Evolutionary conservation across 306 rosid species (phyloP).

Genomic region (Vicia sativa): DNA sequence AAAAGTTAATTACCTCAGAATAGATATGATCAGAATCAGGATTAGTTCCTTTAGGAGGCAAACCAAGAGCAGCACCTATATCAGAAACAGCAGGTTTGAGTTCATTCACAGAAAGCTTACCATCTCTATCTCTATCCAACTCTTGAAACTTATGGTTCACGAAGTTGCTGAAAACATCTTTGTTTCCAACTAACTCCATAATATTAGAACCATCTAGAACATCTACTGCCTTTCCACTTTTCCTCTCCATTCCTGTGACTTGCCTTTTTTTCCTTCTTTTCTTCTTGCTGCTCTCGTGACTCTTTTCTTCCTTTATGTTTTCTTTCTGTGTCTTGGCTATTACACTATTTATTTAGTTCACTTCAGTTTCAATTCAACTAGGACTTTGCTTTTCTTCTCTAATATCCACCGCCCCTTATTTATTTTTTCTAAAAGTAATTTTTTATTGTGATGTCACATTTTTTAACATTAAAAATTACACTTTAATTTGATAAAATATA

Average conservation of each 20-base stretch:
- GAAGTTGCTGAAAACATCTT: conserved; percentile 62
- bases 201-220: conserved; percentile 95
- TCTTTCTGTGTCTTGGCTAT: neutral
- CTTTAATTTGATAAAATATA: too few relatives aligned
- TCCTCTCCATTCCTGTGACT: conserved; percentile 43
- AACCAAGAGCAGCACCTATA: conserved; percentile 92
- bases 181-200: conserved; percentile 89
- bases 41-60: conserved; percentile 76
- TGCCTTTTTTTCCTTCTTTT: too few relatives aligned
- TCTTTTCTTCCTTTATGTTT: neutral
- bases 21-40: conserved; percentile 83
- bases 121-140: conserved; percentile 81
- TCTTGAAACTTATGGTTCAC: conserved; percentile 89
- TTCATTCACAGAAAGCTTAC: conserved; percentile 81
- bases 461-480: too few relatives aligned
- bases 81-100: conserved; percentile 96
- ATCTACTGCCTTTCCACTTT: conserved; percentile 38
- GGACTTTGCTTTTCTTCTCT: too few relatives aligned
- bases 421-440: too few relatives aligned
- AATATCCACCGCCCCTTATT: too few relatives aligned
- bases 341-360: too few relatives aligned
- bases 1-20: conserved; percentile 51
- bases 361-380: too few relatives aligned
- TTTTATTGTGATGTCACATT: too few relatives aligned
- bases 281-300: conserved; percentile 19